These are phyloP conservation scores for Candida ascalaphidarum DNA, from an alignment of 805 yeast species.

Conservation along the genomic window DNA sequence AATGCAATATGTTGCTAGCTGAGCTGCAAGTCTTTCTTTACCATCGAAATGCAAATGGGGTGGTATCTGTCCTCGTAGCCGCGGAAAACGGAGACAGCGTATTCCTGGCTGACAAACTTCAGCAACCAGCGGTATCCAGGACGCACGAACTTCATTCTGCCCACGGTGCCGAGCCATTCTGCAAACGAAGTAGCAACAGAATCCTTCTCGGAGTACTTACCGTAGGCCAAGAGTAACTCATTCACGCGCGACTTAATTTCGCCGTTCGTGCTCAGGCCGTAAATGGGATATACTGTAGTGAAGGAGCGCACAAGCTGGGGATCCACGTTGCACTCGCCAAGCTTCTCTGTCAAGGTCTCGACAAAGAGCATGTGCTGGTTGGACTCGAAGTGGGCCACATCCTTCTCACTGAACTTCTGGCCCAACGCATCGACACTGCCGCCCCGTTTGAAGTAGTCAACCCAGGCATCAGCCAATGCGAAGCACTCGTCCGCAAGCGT, in stretches of 20 bases:
- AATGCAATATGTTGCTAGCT: too few relatives aligned
- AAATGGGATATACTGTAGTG: slow-evolving; percentile 11
- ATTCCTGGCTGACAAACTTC: slow-evolving; percentile 13
- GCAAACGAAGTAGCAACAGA: slow-evolving; percentile 13
- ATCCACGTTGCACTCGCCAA: slow-evolving; percentile 3
- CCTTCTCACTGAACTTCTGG: slow-evolving; percentile 3
- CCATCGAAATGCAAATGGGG: slow-evolving; percentile 17
- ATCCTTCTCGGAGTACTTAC: slow-evolving; percentile 7
- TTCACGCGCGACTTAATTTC: slow-evolving; percentile 17
- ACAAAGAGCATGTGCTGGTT: slow-evolving; percentile 19
- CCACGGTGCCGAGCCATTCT: slow-evolving; percentile 24
- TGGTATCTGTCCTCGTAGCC: slow-evolving; percentile 16
- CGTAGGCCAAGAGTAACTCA: slow-evolving; percentile 14
- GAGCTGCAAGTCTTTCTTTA: too few relatives aligned
- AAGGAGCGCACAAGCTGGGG: slow-evolving; percentile 7
- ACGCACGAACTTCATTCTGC: slow-evolving; percentile 28
- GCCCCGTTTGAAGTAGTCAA: slow-evolving; percentile 3
- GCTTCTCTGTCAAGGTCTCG: slow-evolving; percentile 11
- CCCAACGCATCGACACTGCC: not conserved
- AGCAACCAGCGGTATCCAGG: slow-evolving; percentile 21
- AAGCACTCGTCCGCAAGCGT: slow-evolving; percentile 20
- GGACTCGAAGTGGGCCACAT: slow-evolving; percentile 10
- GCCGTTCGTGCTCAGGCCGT: slow-evolving; percentile 12
- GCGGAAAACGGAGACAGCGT: slow-evolving; percentile 18
- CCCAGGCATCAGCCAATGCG: slow-evolving; percentile 15